A percentile compares a stretch with the other conserved stretches of the same genome.
Evolutionary conservation across 768 basidiomycete species (phyloP).

Genomic region (Neoboletus magnificus): DNA sequence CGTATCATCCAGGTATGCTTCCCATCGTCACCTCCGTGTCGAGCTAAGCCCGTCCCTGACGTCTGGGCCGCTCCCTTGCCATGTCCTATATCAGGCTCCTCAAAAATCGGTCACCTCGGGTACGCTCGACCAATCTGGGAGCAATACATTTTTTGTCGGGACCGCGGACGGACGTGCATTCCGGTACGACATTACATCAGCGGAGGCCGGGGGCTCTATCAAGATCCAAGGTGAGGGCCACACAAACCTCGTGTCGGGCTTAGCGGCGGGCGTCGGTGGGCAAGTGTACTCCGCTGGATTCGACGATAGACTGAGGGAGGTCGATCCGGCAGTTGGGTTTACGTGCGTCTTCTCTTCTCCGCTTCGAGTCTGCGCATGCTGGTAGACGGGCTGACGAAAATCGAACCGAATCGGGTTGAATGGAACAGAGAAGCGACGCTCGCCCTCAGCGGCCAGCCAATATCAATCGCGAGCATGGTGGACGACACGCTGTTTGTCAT

Average conservation of each 20-base stretch:
- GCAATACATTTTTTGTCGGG: constrained; percentile 73
- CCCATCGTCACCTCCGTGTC: neutral
- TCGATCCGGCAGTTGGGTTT: constrained; percentile 38
- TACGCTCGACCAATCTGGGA: constrained; percentile 33
- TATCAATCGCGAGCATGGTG: constrained; percentile 51
- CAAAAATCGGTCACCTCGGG: constrained; percentile 77
- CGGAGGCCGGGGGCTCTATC: constrained; percentile 16
- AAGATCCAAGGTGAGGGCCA: constrained; percentile 66
- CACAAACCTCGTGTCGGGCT: constrained; percentile 61
- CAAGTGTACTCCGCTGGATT: constrained; percentile 71
- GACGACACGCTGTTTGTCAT: constrained; percentile 65
- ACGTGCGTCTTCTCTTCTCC: constrained; percentile 21
- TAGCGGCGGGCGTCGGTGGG: constrained; percentile 47
- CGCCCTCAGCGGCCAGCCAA: constrained; percentile 64
- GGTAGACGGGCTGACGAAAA: neutral
- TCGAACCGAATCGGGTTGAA: neutral
- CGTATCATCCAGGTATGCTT: constrained; percentile 58
- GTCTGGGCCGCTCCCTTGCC: neutral
- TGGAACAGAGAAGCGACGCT: constrained; percentile 48
- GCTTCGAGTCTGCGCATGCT: no score
- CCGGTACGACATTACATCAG: constrained; percentile 47
- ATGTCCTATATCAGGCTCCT: constrained; percentile 51
- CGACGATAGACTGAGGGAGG: constrained; percentile 76
- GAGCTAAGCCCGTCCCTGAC: neutral
- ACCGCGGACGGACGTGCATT: constrained; percentile 76